Percentiles rank a stretch among this genome's conserved stretches.
Evolutionary conservation across 805 yeast genomes (phyloP).

Genomic region (Soucietia sequanensis): DNA sequence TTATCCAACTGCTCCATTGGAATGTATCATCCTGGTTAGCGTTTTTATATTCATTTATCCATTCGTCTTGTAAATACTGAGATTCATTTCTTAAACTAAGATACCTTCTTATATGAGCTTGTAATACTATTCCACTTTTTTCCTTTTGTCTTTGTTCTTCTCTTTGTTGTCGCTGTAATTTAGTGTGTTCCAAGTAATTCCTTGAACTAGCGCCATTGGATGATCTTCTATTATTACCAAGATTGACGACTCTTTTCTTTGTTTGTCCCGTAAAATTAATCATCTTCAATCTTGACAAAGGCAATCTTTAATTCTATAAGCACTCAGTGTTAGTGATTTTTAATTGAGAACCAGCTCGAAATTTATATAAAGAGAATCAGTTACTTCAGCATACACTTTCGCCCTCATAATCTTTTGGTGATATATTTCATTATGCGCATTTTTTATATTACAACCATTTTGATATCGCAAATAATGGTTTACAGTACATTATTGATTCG

Average conservation of each 20-base stretch:
- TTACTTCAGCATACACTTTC: too few species aligned
- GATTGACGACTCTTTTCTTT: conserved; percentile 61
- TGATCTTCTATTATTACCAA: conserved; percentile 48
- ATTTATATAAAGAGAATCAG: too few species aligned
- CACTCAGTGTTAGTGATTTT: too few species aligned
- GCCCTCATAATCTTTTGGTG: too few species aligned
- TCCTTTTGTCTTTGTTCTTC: conserved; percentile 52
- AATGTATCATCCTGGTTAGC: background rate
- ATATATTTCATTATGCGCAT: too few species aligned
- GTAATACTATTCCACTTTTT: conserved; percentile 51
- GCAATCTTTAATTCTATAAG: too few species aligned
- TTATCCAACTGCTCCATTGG: conserved; percentile 21
- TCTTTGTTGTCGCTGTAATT: conserved; percentile 63
- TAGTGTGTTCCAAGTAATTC: conserved; percentile 60
- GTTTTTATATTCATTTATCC: conserved; percentile 9
- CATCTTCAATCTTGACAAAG: too few species aligned
- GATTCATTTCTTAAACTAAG: conserved; percentile 28
- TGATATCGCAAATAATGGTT: too few species aligned
- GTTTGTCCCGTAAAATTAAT: conserved; percentile 68
- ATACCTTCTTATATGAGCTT: conserved; percentile 44
- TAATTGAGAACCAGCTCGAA: too few species aligned
- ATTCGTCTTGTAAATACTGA: conserved; percentile 9
- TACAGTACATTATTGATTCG: too few species aligned
- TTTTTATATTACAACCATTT: too few species aligned
- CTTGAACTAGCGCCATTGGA: conserved; percentile 26